Evolutionary conservation across 805 yeast species (phyloP).

Genomic region (Ogataea pignaliae): DNA sequence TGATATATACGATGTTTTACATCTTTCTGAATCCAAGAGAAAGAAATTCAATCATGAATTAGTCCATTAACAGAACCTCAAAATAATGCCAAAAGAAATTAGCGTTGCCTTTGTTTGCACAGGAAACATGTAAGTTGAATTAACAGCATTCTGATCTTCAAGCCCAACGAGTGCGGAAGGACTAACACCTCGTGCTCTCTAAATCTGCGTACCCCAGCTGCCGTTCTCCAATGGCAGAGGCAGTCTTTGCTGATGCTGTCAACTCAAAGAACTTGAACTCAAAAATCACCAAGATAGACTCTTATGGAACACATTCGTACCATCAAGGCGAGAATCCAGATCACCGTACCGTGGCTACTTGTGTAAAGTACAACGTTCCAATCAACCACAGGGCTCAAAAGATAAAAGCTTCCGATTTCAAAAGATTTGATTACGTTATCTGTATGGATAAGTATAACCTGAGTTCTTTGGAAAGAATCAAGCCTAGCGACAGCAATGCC

Average conservation of each 20-base stretch:
- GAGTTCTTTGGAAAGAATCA: conserved; percentile 43
- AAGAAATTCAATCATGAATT: no score
- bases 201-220: conserved; percentile 44
- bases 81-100: conserved; percentile 7
- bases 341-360: conserved; percentile 61
- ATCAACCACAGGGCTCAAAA: conserved; percentile 74
- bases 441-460: conserved; percentile 68
- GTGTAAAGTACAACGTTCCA: conserved; percentile 67
- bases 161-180: not conserved
- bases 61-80: no score
- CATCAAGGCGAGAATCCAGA: conserved; percentile 86
- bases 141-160: not conserved
- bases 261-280: conserved; percentile 40
- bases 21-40: no score
- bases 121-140: conserved; percentile 69
- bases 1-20: no score
- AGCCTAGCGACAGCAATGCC: conserved; percentile 48
- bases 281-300: conserved; percentile 60
- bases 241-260: conserved; percentile 70
- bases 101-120: conserved; percentile 83
- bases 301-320: conserved; percentile 85
- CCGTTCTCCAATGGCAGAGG: conserved; percentile 98
- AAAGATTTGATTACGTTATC: conserved; percentile 60
- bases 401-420: conserved; percentile 46
- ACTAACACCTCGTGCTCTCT: not conserved